Conservation (phyloP, 495 filamentous ascomycete genomes). For the Penicillium silybi region DNA sequence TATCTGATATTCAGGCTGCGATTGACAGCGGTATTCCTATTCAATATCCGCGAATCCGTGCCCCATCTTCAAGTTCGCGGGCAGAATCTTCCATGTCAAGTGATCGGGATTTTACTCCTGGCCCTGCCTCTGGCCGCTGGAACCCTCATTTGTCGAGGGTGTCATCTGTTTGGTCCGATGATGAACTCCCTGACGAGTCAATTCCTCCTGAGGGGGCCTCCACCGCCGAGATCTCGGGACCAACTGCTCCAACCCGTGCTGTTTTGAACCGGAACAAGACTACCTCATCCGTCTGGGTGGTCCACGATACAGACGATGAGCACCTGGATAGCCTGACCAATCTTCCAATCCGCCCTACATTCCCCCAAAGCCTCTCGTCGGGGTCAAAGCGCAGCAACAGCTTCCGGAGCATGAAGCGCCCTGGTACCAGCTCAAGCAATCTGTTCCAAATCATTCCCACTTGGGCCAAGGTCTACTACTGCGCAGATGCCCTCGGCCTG, state of each 20-base stretch:
- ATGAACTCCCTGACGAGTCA: slow-evolving; percentile 16
- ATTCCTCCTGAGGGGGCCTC: slow-evolving; percentile 17
- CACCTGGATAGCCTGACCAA: slow-evolving; percentile 40
- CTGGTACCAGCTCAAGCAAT: slow-evolving; percentile 46
- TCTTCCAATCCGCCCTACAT: slow-evolving; percentile 34
- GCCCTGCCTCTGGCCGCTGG: slow-evolving; percentile 51
- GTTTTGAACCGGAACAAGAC: slow-evolving; percentile 29
- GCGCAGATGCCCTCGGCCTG: slow-evolving; percentile 27
- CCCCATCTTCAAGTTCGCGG: slow-evolving; percentile 46
- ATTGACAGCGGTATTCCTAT: slow-evolving; percentile 41
- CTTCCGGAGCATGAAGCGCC: slow-evolving; percentile 31
- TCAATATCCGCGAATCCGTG: slow-evolving; percentile 47
- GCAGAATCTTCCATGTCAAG: slow-evolving; percentile 36
- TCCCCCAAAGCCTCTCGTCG: slow-evolving; percentile 32
- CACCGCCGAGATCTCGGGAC: slow-evolving; percentile 18
- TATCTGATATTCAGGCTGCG: slow-evolving; percentile 36
- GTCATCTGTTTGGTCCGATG: slow-evolving; percentile 59
- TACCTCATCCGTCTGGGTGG: slow-evolving; percentile 42
- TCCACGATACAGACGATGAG: slow-evolving; percentile 40
- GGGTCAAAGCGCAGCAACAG: slow-evolving; percentile 39
- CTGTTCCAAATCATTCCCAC: slow-evolving; percentile 50
- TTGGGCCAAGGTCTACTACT: slow-evolving; percentile 49
- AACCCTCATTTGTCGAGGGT: slow-evolving; percentile 74
- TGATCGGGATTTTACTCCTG: slow-evolving; percentile 30
- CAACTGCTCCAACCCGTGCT: slow-evolving; percentile 18